Evolutionary conservation across 305 asterid species (phyloP), one percentile per base, ranked within the genome.

Genomic region (Fraxinus platypoda): DNA sequence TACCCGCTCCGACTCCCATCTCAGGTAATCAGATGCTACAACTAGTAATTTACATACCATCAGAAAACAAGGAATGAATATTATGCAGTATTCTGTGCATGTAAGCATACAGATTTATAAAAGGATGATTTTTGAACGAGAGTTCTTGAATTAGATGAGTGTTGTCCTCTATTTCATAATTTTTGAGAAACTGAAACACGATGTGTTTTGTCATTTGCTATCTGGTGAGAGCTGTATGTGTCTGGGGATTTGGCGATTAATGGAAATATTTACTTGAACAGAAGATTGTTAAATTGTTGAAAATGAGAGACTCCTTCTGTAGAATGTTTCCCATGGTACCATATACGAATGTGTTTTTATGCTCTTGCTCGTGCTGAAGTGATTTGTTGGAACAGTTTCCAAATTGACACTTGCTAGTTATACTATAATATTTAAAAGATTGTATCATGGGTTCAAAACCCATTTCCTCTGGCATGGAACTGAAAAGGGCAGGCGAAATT

Each of bases 1-100:
- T 87, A 54, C 93, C 91, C 4, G 86, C 86, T 57, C 92, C 93
- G 1, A 74, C 84, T 78, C 94, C 92, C 17, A 85, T 92, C 83
- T 89, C 92, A 85, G 93, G 94, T 90, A 86, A 66, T 9, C 76
- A 4, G 13, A 28, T 25, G 33, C 34, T 13, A 25, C 19, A 28
- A 28, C 11, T 28, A 12, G 9, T 12, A 26, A 26, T 66, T 21
- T 59, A 2, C 74, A 26, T 1, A 13, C 8, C 12, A 9, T 66
- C 35, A 66, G 34, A 12, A 28, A 9, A 66, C n/a, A 26, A 66
- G 17, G 8, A 66, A 66, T 12, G 19, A 15, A 12, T 66, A 26
- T 25, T 26, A n/a, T 59, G 70, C 70, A 19, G 62, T 6, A 8
- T 26, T 66, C 13, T 66, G 74, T 26, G 19, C 74, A 9, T 9